phyloP scores from a whole-genome alignment of 192 early-diverging fungal species.

The Backusella sp. region DNA sequence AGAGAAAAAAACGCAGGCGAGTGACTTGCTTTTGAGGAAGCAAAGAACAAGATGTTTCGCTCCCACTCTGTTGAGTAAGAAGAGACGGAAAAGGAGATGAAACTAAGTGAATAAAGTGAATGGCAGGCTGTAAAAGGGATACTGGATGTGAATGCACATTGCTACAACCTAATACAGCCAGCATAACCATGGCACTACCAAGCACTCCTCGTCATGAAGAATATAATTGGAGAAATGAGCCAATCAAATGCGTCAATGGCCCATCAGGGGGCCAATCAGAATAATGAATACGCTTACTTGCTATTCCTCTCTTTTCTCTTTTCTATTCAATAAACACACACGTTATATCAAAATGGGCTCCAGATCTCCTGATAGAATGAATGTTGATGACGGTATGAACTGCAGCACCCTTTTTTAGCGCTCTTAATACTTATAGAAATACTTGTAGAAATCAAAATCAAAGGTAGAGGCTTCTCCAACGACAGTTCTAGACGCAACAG shows the following conservation, averaged over 20 bases:
- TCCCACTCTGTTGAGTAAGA: not conserved
- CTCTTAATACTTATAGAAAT: not conserved
- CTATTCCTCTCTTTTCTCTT: not conserved
- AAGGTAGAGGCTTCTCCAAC: not conserved
- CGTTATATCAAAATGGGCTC: not conserved
- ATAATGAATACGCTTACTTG: not conserved
- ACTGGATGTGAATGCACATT: no score
- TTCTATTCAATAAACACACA: not conserved
- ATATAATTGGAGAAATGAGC: not conserved
- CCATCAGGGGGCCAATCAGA: not conserved
- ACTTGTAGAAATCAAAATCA: conserved; percentile 12
- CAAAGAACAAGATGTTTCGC: not conserved
- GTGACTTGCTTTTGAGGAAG: not conserved
- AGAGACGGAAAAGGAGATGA: not conserved
- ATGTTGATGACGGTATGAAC: conserved; percentile 23
- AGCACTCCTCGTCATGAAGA: no score
- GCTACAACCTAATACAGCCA: no score
- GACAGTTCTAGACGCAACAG: not conserved
- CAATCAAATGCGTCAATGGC: not conserved
- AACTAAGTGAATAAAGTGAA: not conserved
- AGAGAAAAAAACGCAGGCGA: not conserved
- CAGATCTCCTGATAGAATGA: conserved; percentile 25
- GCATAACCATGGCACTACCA: no score
- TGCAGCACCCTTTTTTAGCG: not conserved
- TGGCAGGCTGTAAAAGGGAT: not conserved